phyloP scores from a whole-genome alignment of 192 early-diverging fungal genomes.

The Coemansia sp. region DNA sequence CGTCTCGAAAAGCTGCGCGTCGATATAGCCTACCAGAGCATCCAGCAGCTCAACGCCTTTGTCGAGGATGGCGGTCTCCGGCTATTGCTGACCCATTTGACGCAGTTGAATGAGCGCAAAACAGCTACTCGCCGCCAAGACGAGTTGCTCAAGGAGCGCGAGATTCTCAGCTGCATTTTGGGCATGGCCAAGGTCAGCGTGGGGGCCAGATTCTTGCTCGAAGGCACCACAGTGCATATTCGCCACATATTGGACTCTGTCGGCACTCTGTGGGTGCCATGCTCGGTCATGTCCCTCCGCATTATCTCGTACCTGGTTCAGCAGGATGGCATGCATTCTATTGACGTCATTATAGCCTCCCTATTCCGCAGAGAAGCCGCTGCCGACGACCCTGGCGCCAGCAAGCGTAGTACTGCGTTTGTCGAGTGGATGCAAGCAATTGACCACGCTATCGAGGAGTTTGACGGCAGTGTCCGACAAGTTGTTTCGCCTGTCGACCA shows the following conservation, averaged over 20 bases:
- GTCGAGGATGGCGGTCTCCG: slow-evolving; percentile 48
- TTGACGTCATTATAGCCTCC: slow-evolving; percentile 19
- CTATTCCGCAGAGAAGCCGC: slow-evolving; percentile 41
- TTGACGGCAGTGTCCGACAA: neutral
- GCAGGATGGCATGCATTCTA: slow-evolving; percentile 23
- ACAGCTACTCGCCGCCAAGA: slow-evolving; percentile 37
- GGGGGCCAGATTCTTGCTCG: slow-evolving; percentile 26
- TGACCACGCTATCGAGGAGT: slow-evolving; percentile 35
- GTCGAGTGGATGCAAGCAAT: slow-evolving; percentile 53
- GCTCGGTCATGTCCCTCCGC: slow-evolving; percentile 38
- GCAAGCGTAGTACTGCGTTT: slow-evolving; percentile 34
- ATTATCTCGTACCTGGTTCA: slow-evolving; percentile 36
- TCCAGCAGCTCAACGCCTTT: slow-evolving; percentile 46
- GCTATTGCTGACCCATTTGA: slow-evolving; percentile 43
- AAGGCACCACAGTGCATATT: slow-evolving; percentile 15
- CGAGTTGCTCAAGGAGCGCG: slow-evolving; percentile 49
- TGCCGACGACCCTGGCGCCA: neutral
- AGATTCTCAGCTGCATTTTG: slow-evolving; percentile 47
- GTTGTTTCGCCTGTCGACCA: neutral
- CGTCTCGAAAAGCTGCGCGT: slow-evolving; percentile 52
- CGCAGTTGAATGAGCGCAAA: slow-evolving; percentile 41
- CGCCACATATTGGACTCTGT: slow-evolving; percentile 42
- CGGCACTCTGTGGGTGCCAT: slow-evolving; percentile 45
- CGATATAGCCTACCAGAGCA: slow-evolving; percentile 50
- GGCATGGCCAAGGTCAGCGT: slow-evolving; percentile 35